Base-by-base conservation (phyloP, 192 early-diverging fungal genomes). In the Podila verticillata region DNA sequence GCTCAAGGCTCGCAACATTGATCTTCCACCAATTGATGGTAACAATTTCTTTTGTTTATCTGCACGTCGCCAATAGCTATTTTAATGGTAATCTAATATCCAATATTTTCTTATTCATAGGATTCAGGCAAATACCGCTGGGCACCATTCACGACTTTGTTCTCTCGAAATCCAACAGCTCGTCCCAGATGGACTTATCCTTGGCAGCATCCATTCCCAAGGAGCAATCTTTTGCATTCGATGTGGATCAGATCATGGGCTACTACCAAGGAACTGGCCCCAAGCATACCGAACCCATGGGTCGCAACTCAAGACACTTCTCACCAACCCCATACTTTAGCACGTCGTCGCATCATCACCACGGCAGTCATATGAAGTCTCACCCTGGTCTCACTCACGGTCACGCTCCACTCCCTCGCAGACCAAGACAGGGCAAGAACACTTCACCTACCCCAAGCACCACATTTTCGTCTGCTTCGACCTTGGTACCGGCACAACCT, bases 281-380 rank as follows among this genome's bases (percentile, higher is more conserved):
- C 17, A 62, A 68, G 31, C 65, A 72, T 19, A 10, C 49, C 0
- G 65, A 68, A 20, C 70, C 69, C 4, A 54, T 57, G 70, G 77
- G 77, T 9, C 77, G 77, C 30, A 80, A 72, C 47, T 72, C 77
- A 2, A 64, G 77, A 17, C 77, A 72, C 34, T 80, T 80, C 30
- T 72, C 77, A n/a, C 77, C 77, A 4, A 64, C 77, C 19, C 77
- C 77, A 7, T 80, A 80, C 36, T 80, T 68, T 48, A 80, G 70
- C 28, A 26, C 70, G 8, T 44, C 51, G 3, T 48, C 70, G 5
- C 54, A 58, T 13, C 70, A 72, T 36, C 65, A 68, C 32, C 74
- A 75, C 17, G 22, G 22, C 17, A 32, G 20, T 5, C 32, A 34
- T 15, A 47, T 72, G 63, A 72, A 68, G n/a, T 24, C 69, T 3